Percentiles rank a stretch among this genome's conserved stretches.
Conservation (phyloP, 2,329 filamentous ascomycete species). For the Nemania sp. region DNA sequence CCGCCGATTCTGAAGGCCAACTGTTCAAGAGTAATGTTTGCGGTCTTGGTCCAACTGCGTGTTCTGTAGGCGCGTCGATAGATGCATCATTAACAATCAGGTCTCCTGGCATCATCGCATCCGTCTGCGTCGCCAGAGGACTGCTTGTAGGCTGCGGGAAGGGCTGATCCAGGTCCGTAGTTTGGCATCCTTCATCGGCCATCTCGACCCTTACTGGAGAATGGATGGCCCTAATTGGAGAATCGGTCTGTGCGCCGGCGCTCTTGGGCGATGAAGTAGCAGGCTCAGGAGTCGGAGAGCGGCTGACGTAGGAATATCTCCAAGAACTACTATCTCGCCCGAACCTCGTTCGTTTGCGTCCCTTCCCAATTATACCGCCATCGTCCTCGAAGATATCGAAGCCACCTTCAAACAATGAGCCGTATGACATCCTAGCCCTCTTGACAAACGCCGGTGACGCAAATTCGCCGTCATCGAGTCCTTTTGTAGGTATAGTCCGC, state of each 20-base stretch:
- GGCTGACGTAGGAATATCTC: conserved; percentile 73
- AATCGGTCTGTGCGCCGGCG: conserved; percentile 25
- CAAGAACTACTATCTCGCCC: conserved; percentile 69
- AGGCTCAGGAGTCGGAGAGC: conserved; percentile 69
- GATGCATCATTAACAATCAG: background rate
- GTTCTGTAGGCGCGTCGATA: background rate
- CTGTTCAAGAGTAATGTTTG: background rate
- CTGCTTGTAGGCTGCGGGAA: conserved; percentile 15
- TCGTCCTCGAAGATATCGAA: conserved; percentile 74
- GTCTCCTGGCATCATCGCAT: background rate
- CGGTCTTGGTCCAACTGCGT: background rate
- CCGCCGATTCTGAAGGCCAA: background rate
- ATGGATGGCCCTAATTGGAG: conserved; percentile 26
- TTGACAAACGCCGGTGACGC: conserved; percentile 81
- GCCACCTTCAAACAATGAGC: conserved; percentile 64
- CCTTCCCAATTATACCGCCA: conserved; percentile 59
- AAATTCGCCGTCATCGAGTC: conserved; percentile 58
- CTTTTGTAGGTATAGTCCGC: conserved; percentile 42
- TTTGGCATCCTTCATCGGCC: conserved; percentile 46
- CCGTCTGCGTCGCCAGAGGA: conserved; percentile 8
- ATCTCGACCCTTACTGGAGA: conserved; percentile 35
- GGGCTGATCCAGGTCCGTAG: conserved; percentile 41
- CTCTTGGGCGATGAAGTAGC: conserved; percentile 3
- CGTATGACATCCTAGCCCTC: conserved; percentile 69
- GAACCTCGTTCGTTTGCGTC: conserved; percentile 72